Evolutionary conservation across 495 filamentous ascomycete species (phyloP), one percentile per base, ranked within the genome.

Genomic region (Xylaria acuta): DNA sequence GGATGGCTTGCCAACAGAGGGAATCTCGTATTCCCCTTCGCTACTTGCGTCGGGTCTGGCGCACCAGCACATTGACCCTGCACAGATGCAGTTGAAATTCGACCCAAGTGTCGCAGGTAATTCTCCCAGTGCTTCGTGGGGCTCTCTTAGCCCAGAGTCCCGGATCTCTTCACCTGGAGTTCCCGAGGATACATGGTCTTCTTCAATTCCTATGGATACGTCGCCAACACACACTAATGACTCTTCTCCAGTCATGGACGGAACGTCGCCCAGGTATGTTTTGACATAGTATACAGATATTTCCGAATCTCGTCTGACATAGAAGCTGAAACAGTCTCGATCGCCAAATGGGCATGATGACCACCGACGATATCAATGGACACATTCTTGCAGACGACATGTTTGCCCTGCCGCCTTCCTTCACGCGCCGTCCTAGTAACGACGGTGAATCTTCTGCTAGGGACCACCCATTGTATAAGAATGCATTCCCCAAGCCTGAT

Each of bases 401-500:
- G 62, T 85, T 84, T 69, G 70, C 82, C 25, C 79, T 86, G 18
- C 83, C 83, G 49, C 77, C 83, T 64, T 75, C 84, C 49, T 84
- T 81, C 74, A 72, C 80, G 34, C 85, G 85, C 74, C 84, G 84
- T 64, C 74, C 81, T 72, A 86, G 84, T 76, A 80, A 79, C 65
- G 85, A 87, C 36, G 84, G 83, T 76, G 85, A 91, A 79, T 90
- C 90, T 82, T 75, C 77, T 56, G 92, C 93, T 22, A 84, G 94
- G 79, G 91, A 91, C 74, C 90, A 97, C 81, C 89, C 86, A 38
- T 88, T 93, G 73, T 97, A 97, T 83, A 90, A 92, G 77, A 88
- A 88, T 78, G 86, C 87, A 54, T 88, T 88, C 56, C 86, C 86
- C 40, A 76, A 89, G 53, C 83, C 83, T 73, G 93, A 97, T 83